A percentile compares a stretch with the other conserved stretches of the same genome.
Evolutionary conservation across 2,329 filamentous ascomycete genomes (phyloP).

Genomic region (Thielaviopsis euricoi): DNA sequence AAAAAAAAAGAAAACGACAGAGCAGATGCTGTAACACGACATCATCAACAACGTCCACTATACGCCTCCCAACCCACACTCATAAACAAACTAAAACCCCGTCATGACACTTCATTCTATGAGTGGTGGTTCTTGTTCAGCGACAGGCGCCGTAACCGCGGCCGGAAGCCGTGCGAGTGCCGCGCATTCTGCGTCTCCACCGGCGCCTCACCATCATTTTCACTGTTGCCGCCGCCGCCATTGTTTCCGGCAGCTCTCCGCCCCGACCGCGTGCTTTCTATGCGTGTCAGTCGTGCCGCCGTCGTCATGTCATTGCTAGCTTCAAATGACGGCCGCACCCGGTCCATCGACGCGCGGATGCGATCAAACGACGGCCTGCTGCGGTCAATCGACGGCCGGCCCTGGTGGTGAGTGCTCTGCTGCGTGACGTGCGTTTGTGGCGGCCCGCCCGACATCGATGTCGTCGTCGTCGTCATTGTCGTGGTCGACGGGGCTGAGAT

Average conservation of each 20-base stretch:
- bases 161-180: constrained; percentile 16
- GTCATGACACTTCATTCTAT: background rate
- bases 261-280: constrained; percentile 54
- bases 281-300: constrained; percentile 64
- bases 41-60: constrained; percentile 6
- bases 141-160: constrained; percentile 27
- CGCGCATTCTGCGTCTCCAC: background rate
- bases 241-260: constrained; percentile 10
- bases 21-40: constrained; percentile 14
- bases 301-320: constrained; percentile 81
- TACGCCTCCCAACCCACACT: background rate
- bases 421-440: constrained; percentile 16
- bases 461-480: background rate
- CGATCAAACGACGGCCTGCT: constrained; percentile 76
- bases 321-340: constrained; percentile 69
- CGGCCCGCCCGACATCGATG: constrained; percentile 6
- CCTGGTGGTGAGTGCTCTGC: constrained; percentile 15
- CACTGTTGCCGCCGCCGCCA: background rate
- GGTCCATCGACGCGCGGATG: constrained; percentile 73
- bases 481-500: background rate
- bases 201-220: background rate
- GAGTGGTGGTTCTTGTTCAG: constrained; percentile 23
- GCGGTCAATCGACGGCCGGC: constrained; percentile 46
- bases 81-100: background rate
- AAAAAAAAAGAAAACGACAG: constrained; percentile 16